Evolutionary conservation across 2,329 filamentous ascomycete species (phyloP).

Genomic region (Penicillium digitatum): DNA sequence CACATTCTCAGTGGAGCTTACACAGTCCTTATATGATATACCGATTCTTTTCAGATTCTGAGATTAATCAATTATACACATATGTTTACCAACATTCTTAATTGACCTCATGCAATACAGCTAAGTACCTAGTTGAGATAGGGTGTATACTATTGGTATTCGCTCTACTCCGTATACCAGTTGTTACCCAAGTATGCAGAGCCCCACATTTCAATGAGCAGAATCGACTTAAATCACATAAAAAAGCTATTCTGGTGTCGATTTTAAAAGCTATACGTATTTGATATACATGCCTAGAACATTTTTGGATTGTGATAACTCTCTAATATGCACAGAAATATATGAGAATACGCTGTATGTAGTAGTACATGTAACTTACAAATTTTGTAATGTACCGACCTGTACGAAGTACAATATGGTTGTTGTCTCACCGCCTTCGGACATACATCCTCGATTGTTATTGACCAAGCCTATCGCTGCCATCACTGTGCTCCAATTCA

Average conservation of each 20-base stretch:
- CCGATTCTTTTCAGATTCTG: background rate
- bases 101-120: background rate
- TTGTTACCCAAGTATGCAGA: background rate
- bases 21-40: background rate
- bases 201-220: background rate
- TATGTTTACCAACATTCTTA: background rate
- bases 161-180: background rate
- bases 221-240: background rate
- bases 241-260: background rate
- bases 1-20: background rate
- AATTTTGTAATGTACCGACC: background rate
- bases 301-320: background rate
- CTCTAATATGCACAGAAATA: background rate
- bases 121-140: background rate
- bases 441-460: slow-evolving; percentile 14
- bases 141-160: background rate
- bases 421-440: slow-evolving; percentile 12
- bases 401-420: background rate
- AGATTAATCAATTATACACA: background rate
- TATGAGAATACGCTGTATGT: background rate
- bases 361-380: background rate
- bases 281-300: too few species aligned
- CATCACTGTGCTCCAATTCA: slow-evolving; percentile 8
- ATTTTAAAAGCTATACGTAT: too few species aligned
- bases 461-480: slow-evolving; percentile 8